Evolutionary conservation across 495 filamentous ascomycete genomes (phyloP).

Genomic region (Delitschia confertaspora): DNA sequence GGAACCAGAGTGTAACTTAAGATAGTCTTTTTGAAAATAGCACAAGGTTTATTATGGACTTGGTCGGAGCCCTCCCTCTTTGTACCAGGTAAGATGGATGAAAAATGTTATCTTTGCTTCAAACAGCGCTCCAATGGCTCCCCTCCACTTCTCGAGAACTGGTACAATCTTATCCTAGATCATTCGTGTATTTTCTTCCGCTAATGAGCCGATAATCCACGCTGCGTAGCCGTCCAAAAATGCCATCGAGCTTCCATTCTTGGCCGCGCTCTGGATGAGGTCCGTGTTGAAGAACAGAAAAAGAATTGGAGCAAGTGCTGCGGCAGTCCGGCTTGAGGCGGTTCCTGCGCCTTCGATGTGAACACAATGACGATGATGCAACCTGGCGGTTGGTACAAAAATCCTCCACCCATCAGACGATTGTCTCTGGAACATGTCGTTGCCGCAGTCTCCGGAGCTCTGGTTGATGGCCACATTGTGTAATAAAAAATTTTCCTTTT

Average conservation of each 20-base stretch:
- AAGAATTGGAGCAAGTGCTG: constrained; percentile 31
- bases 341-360: neutral
- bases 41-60: too few species aligned
- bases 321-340: constrained; percentile 25
- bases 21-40: too few species aligned
- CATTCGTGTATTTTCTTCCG: constrained; percentile 15
- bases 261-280: constrained; percentile 18
- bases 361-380: constrained; percentile 25
- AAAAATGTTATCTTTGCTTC: constrained; percentile 9
- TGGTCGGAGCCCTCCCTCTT: too few species aligned
- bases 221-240: constrained; percentile 27
- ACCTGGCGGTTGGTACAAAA: constrained; percentile 27
- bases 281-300: constrained; percentile 34
- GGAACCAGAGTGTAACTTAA: too few species aligned
- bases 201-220: constrained; percentile 16
- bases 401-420: constrained; percentile 33
- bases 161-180: constrained; percentile 22
- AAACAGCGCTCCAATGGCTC: constrained; percentile 24
- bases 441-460: constrained; percentile 31
- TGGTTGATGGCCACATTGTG: constrained; percentile 34
- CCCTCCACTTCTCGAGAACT: constrained; percentile 23
- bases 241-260: constrained; percentile 21
- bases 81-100: constrained; percentile 25
- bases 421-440: constrained; percentile 28
- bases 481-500: too few species aligned